Base-by-base conservation (phyloP, 495 filamentous ascomycete species). In the Xylaria grammica region DNA sequence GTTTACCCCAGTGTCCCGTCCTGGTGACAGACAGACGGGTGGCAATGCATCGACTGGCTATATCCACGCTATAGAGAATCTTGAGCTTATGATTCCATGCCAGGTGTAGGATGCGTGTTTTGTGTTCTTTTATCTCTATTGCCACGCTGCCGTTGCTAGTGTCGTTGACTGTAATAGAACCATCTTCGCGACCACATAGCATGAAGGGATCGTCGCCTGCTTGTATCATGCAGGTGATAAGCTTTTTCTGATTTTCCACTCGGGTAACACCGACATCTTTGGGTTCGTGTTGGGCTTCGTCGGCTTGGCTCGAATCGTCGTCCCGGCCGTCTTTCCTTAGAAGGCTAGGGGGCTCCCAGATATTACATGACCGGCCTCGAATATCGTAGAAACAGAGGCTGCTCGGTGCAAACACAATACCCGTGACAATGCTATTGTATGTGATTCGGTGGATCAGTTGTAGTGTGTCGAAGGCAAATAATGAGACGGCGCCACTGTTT, bases 311-410 rank as follows among this genome's bases (percentile, higher is more conserved):
- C 29, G 69, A 69, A 36, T 45, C 63, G 30, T 71, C 68, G 46
- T 71, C 68, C 6, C 53, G 42, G 32, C 60, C 6, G 51, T 66
- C 68, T 42, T 66, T 67, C 34, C 62, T 64, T 50, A 72, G 58
- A 10, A 72, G 60, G 11, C 60, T 57, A 20, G 65, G 45, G 6
- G 70, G 70, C 51, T 72, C 67, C 70, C 67, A 72, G 3, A 70
- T 62, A 38, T 68, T 72, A 49, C 65, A 68, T 1, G 58, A 57
- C 13, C 57, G 59, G 11, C 63, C 67, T 7, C 65, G 20, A 27
- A 72, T 38, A 30, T 68, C 63, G 20, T 67, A 72, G 34, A 72
- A 66, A 7, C 69, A 48, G 24, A 69, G 50, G 19, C 50, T 65
- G 55, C 52, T 71, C 13, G 65, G 60, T 24, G 69, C 65, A 34